Percentiles rank a stretch among this genome's conserved stretches.
These are phyloP conservation scores for Paramecium caudatum DNA, from an alignment of 73 alveolate species.

Conservation along the genomic window DNA sequence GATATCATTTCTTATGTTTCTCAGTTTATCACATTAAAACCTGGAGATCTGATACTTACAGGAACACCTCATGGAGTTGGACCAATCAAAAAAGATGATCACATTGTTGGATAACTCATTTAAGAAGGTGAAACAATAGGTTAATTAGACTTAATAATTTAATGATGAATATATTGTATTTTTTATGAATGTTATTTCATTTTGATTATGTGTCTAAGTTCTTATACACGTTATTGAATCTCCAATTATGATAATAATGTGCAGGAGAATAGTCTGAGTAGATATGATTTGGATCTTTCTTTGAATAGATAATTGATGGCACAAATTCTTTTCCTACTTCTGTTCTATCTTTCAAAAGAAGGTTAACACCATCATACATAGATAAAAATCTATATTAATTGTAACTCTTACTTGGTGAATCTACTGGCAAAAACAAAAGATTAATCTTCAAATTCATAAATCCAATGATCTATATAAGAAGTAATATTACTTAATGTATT, in stretches of 20 bases:
- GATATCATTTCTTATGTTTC: conserved; percentile 76
- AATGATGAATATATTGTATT: conserved; percentile 18
- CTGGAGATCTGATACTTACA: conserved; percentile 90
- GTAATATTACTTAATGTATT: conserved; percentile 73
- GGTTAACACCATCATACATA: conserved; percentile 87
- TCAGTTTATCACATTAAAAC: conserved; percentile 82
- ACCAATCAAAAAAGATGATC: conserved; percentile 85
- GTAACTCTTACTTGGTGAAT: conserved; percentile 50
- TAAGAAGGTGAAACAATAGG: not conserved
- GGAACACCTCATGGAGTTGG: conserved; percentile 94
- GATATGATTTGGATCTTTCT: conserved; percentile 71
- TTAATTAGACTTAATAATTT: not conserved
- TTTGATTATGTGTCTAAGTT: conserved; percentile 3
- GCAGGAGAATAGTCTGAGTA: conserved; percentile 76
- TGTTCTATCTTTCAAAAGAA: conserved; percentile 83
- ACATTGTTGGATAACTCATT: conserved; percentile 19
- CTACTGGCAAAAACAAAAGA: conserved; percentile 65
- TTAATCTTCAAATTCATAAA: conserved; percentile 80
- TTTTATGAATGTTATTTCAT: conserved; percentile 24
- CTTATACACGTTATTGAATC: conserved; percentile 72
- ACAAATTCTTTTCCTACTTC: conserved; percentile 84
- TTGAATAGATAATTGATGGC: conserved; percentile 69
- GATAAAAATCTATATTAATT: conserved; percentile 80
- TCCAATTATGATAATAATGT: conserved; percentile 76
- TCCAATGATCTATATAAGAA: conserved; percentile 83